These are phyloP conservation scores for Stephania japonica DNA, from an alignment of 164 flowering plant genomes.

Conservation along the genomic window DNA sequence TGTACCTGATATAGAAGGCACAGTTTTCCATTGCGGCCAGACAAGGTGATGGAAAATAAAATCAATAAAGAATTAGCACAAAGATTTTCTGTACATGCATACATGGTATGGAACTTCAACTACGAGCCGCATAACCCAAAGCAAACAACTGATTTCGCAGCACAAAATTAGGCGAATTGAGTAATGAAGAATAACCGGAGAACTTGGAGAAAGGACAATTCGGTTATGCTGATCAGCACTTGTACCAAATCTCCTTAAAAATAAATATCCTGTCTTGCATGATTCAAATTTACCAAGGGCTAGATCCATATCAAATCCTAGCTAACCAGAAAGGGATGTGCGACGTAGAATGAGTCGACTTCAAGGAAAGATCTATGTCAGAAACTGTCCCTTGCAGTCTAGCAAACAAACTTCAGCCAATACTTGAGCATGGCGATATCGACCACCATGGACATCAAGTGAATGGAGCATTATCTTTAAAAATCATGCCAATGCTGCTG, in stretches of 20 bases:
- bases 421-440: slow-evolving; percentile 13
- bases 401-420: slow-evolving; percentile 4
- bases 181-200: not conserved
- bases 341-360: not conserved
- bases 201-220: not conserved
- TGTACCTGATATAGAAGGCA: slow-evolving; percentile 19
- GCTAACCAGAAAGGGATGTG: not conserved
- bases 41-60: slow-evolving; percentile 14
- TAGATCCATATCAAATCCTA: not conserved
- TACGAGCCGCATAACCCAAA: not conserved
- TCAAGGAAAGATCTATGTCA: not conserved
- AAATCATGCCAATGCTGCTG: not conserved
- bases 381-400: not conserved
- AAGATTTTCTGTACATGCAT: slow-evolving; percentile 24
- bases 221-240: not conserved
- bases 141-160: slow-evolving; percentile 9
- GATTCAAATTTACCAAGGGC: slow-evolving; percentile 1
- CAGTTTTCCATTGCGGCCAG: slow-evolving; percentile 3
- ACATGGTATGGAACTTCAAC: slow-evolving; percentile 10
- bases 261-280: not conserved
- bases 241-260: not conserved
- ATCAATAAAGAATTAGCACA: slow-evolving; percentile 20
- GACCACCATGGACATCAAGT: slow-evolving; percentile 15
- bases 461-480: not conserved
- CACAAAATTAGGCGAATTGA: slow-evolving; percentile 2